These are phyloP conservation scores for Limtongozyma cylindracea DNA, from an alignment of 805 yeast species.

Conservation along the genomic window DNA sequence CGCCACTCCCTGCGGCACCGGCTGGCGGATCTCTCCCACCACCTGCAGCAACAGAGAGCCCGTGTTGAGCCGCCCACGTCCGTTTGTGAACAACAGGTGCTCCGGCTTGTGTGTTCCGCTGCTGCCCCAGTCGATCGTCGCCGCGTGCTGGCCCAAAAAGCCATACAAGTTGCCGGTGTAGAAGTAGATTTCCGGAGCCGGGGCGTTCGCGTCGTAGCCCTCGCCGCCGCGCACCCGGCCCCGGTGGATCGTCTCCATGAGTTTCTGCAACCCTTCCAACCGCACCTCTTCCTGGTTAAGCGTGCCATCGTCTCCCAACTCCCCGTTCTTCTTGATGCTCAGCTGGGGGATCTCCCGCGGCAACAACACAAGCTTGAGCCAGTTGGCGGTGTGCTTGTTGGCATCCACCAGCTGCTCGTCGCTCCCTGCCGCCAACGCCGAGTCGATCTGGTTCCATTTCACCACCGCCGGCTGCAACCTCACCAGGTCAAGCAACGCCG, in stretches of 20 bases:
- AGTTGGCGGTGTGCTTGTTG: slow-evolving; percentile 23
- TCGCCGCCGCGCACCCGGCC: slow-evolving; percentile 15
- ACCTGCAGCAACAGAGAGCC: too few species aligned
- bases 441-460: slow-evolving; percentile 89
- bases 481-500: slow-evolving; percentile 28
- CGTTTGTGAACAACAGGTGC: too few species aligned
- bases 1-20: too few species aligned
- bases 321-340: too few species aligned
- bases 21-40: too few species aligned
- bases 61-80: slow-evolving; percentile 22
- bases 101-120: slow-evolving; percentile 12
- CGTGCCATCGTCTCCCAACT: slow-evolving; percentile 25
- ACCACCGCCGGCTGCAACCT: slow-evolving; percentile 24
- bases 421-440: slow-evolving; percentile 74
- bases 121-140: slow-evolving; percentile 10
- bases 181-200: slow-evolving; percentile 45
- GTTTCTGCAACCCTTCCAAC: slow-evolving; percentile 65
- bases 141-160: slow-evolving; percentile 25
- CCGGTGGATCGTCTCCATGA: slow-evolving; percentile 36
- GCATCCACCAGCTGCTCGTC: slow-evolving; percentile 42
- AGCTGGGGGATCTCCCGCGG: slow-evolving; percentile 58
- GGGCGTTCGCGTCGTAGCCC: slow-evolving; percentile 4
- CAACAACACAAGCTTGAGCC: slow-evolving; percentile 63
- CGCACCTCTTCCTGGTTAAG: slow-evolving; percentile 69
- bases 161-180: slow-evolving; percentile 69